phyloP scores from a whole-genome alignment of 768 basidiomycete genomes.

The Termitomyces sp. region DNA sequence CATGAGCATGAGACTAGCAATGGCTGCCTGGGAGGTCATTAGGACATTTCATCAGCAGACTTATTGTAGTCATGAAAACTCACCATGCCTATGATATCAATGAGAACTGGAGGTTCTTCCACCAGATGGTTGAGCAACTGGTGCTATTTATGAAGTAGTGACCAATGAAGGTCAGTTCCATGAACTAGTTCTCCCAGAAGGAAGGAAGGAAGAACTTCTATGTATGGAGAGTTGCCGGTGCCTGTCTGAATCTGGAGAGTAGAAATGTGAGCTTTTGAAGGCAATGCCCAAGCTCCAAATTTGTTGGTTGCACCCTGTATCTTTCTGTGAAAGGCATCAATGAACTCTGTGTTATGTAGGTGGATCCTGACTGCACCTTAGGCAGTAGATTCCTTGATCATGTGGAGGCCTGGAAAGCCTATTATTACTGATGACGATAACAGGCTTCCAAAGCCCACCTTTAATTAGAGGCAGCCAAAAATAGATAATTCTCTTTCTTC shows the following conservation, averaged over 20 bases:
- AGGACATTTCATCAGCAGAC: too few species aligned
- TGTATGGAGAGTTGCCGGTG: not conserved
- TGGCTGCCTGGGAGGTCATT: not conserved
- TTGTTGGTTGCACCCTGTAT: not conserved
- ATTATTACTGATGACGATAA: too few species aligned
- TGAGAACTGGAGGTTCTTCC: not conserved
- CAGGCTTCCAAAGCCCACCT: too few species aligned
- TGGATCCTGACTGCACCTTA: not conserved
- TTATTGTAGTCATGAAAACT: not conserved
- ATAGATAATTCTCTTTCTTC: too few species aligned
- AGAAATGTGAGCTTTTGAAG: not conserved
- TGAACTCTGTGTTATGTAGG: not conserved
- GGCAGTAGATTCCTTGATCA: too few species aligned
- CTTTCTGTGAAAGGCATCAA: not conserved
- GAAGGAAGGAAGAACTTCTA: not conserved
- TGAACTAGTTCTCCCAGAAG: not conserved
- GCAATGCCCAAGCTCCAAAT: not conserved
- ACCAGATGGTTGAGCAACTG: too few species aligned
- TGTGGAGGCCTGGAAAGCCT: too few species aligned
- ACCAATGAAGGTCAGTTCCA: not conserved
- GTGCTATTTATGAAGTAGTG: not conserved
- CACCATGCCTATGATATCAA: not conserved
- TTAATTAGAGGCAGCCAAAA: too few species aligned
- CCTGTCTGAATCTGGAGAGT: not conserved
- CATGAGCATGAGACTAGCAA: not conserved